Base-by-base conservation (phyloP, 805 yeast genomes). In the Kregervanrija pseudodelftensis region DNA sequence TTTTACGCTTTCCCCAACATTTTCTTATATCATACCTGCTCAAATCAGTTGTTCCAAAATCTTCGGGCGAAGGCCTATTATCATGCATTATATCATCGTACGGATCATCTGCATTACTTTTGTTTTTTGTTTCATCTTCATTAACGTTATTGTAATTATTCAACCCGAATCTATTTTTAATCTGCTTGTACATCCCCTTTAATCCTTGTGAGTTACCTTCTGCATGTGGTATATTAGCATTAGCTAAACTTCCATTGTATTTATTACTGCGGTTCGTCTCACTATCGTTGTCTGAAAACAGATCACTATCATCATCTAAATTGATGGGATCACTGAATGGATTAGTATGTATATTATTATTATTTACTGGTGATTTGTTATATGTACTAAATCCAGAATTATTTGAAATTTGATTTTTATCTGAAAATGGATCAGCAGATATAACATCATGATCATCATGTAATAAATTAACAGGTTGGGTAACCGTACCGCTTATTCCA, bases 21-120 rank as follows among this genome's bases (percentile, higher is more conserved):
- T 61, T 43, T 48, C 62, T 49, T 11, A 62, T 50, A 45, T 63
- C 66, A 41, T 60, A 63, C 50, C 49, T 51, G 30, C 42, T 51
- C 3, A 47, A 15, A 31, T 58, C 59, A 11, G 49, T 52, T 5
- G 56, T 45, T 4, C 51, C 36, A 16, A 49, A 53, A 11, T 48
- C 44, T 17, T 60, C 61, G 8, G 59, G 56, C 2, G 58, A 50
- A 9, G 61, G 53, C 37, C 55, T 43, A 34, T 50, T 44, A 40
- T 60, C 64, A 41, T 55, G 53, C 3, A 48, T 42, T 3, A 55
- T 44, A 16, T 55, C 59, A 38, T 57, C 63, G 40, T 50, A 51
- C 1, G 49, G 49, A 39, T 54, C 57, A 7, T 43, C 42, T 15
- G 35, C 22, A 36, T 13, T 11, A 32, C 31, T 22, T 40, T 42